Base-by-base conservation (phyloP, 2,329 filamentous ascomycete genomes). In the Fusarium nelsonii region DNA sequence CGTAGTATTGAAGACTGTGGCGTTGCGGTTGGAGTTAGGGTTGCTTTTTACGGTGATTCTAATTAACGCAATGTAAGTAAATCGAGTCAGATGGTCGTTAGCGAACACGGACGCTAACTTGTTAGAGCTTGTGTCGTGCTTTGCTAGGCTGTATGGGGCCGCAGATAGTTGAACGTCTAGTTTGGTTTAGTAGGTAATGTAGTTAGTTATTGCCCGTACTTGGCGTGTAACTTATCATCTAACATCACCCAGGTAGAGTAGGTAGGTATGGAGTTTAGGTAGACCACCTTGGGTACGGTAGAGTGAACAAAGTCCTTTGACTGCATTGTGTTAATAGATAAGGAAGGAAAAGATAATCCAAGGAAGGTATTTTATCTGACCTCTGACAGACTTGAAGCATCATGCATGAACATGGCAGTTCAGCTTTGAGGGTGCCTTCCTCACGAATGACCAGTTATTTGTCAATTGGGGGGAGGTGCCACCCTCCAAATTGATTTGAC, bases 31-130 rank as follows among this genome's bases (percentile, higher is more conserved):
- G 60, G 49, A 64, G 60, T 43, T 56, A 45, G 71, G 63, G 50
- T 72, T 74, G 59, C 61, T 73, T 74, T 73, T 71, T 74, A 55
- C 63, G 70, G 72, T 72, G 70, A 58, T 61, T 56, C 70, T 72
- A 30, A 30, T 30, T 30, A 62, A 70, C 69, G 60, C 64, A 57
- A 73, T 69, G 63, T 60, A 73, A 71, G 60, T 67, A 65, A 73
- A 53, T 63, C 26, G 39, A 58, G 59, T 33, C 52, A 46, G 32
- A 45, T 60, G 46, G 54, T 65, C 37, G 58, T 37, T 61, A 46
- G 32, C 36, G 60, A 40, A 26, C 52, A 37, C 53, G 49, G 62
- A 33, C 66, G 44, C 62, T 69, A 68, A 65, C 36, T 69, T 43
- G 49, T 50, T 65, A 43, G 48, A 67, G 52, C 54, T 43, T 66